Conservation (phyloP, 352 stramenopile genomes). For the Phytophthora foliorum region DNA sequence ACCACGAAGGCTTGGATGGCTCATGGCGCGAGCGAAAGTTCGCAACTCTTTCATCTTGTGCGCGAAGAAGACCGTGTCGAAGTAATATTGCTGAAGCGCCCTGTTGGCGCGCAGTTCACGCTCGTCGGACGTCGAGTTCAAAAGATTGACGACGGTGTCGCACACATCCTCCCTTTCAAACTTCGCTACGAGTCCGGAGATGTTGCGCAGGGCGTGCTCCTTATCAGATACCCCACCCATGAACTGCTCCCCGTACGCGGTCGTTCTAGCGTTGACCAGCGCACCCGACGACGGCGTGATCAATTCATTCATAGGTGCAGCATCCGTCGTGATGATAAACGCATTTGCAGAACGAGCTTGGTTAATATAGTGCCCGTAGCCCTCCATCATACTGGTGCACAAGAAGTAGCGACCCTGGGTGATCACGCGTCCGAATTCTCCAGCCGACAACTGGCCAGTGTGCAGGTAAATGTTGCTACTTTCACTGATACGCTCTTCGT, state of each 20-base stretch:
- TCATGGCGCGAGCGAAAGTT: constrained; percentile 38
- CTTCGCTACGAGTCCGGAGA: constrained; percentile 51
- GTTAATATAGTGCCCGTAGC: constrained; percentile 74
- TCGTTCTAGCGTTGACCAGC: constrained; percentile 32
- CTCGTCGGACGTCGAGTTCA: constrained; percentile 31
- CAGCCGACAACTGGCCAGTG: constrained; percentile 30
- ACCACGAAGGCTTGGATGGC: constrained; percentile 27
- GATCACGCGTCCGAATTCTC: constrained; percentile 46
- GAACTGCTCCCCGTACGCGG: constrained; percentile 47
- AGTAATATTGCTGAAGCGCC: constrained; percentile 57
- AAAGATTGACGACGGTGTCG: constrained; percentile 41
- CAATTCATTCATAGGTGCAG: constrained; percentile 63
- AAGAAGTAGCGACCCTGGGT: constrained; percentile 51
- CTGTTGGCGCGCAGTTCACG: constrained; percentile 13
- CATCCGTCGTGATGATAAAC: constrained; percentile 60
- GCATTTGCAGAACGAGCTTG: constrained; percentile 55
- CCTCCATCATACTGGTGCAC: constrained; percentile 58
- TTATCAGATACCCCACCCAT: constrained; percentile 41
- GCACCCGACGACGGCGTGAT: constrained; percentile 54
- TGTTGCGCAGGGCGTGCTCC: constrained; percentile 42
- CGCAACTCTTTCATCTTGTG: constrained; percentile 59
- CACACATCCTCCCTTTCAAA: constrained; percentile 53
- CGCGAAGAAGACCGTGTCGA: constrained; percentile 70
- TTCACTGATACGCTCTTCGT: constrained; percentile 31
- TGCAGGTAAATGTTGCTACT: constrained; percentile 38